Percentiles rank a stretch among this genome's conserved stretches.
Evolutionary conservation across 768 basidiomycete genomes (phyloP).

Genomic region (Leccinum ochraceum): DNA sequence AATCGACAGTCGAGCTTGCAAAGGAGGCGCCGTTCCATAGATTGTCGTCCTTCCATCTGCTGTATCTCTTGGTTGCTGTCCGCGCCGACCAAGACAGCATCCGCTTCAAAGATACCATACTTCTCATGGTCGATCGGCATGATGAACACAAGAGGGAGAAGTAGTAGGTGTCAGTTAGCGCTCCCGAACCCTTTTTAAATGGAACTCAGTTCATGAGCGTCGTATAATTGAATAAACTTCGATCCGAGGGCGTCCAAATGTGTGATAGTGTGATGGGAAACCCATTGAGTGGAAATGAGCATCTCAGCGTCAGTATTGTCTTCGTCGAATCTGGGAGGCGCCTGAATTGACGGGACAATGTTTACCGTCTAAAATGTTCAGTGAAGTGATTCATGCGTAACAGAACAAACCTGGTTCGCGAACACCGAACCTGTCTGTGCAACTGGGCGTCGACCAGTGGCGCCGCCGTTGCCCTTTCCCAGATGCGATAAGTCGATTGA

Average conservation of each 20-base stretch:
- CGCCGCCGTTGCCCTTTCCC: background rate
- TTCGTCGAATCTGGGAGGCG: background rate
- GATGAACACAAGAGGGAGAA: background rate
- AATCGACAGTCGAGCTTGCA: background rate
- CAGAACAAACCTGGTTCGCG: background rate
- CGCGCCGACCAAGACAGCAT: background rate
- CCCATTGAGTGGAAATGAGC: background rate
- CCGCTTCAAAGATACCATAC: background rate
- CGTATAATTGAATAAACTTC: background rate
- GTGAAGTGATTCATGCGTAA: background rate
- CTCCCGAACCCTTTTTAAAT: background rate
- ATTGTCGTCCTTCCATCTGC: background rate
- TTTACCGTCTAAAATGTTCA: background rate
- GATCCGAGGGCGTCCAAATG: background rate
- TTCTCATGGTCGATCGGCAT: background rate
- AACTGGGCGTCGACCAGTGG: background rate
- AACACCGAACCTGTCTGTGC: background rate
- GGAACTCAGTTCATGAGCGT: background rate
- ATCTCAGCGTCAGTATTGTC: background rate
- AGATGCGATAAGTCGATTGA: background rate
- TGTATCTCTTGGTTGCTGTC: background rate
- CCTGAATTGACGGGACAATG: background rate
- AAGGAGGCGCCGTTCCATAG: background rate
- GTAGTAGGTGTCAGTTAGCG: background rate
- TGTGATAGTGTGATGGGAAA: background rate